Percentiles rank a stretch among this genome's conserved stretches.
phyloP scores from a whole-genome alignment of 2,329 filamentous ascomycete species.

The Monilinia fructigena region DNA sequence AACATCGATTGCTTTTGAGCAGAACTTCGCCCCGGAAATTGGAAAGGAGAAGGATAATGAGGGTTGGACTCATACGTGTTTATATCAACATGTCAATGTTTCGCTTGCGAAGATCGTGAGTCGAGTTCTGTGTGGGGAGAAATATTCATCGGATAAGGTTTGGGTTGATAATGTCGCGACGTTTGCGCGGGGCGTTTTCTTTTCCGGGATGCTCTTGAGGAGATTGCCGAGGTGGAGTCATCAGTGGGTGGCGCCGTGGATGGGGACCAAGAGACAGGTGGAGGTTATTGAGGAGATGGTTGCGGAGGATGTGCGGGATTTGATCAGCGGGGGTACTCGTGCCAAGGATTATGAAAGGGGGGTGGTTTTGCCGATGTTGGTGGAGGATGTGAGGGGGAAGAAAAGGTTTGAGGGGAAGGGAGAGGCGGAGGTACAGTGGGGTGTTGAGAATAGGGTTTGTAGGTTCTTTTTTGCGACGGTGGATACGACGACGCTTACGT shows the following conservation, averaged over 20 bases:
- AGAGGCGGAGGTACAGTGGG: not conserved
- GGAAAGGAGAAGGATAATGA: not conserved
- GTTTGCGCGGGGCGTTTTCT: slow-evolving; percentile 15
- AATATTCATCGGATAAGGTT: not conserved
- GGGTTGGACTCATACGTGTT: slow-evolving; percentile 9
- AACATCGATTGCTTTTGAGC: not conserved
- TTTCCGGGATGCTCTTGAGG: slow-evolving; percentile 6
- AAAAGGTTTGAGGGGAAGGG: not conserved
- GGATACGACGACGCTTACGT: slow-evolving; percentile 18
- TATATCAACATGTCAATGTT: not conserved
- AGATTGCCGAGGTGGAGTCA: slow-evolving; percentile 5
- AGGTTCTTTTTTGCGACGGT: slow-evolving; percentile 18
- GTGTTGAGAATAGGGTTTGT: not conserved
- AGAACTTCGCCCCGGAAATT: slow-evolving; percentile 4
- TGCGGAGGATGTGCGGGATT: not conserved
- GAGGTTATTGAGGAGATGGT: not conserved
- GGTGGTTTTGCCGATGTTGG: not conserved
- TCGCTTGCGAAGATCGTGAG: slow-evolving; percentile 4
- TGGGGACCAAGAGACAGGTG: slow-evolving; percentile 2
- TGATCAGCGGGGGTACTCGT: not conserved
- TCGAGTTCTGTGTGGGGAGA: slow-evolving; percentile 1
- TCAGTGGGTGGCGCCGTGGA: slow-evolving; percentile 7
- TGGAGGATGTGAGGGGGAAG: slow-evolving; percentile 9
- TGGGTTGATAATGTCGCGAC: slow-evolving; percentile 9
- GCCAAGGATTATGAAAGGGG: not conserved